A percentile compares a stretch with the other conserved stretches of the same genome.
These are phyloP conservation scores for Amphicarpaea edgeworthii DNA, from an alignment of 306 rosid species.

Conservation along the genomic window DNA sequence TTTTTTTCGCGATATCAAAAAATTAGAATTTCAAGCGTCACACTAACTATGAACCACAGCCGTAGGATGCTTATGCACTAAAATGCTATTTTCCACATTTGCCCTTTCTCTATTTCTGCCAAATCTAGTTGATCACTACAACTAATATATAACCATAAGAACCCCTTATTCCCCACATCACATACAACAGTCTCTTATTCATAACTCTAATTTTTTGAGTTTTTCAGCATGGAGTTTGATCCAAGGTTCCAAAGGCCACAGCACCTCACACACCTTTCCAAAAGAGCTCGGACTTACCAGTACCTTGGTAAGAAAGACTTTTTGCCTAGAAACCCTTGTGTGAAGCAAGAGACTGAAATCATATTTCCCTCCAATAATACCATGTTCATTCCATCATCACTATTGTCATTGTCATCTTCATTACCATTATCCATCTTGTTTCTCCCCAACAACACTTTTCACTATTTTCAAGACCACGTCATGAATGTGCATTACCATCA, in stretches of 20 bases:
- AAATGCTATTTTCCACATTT: slow-evolving; percentile 10
- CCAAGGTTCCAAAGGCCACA: not conserved
- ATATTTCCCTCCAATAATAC: not conserved
- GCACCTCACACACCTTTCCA: not conserved
- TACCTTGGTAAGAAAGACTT: too few species aligned
- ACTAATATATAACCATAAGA: not conserved
- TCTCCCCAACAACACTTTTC: too few species aligned
- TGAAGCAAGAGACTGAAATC: not conserved
- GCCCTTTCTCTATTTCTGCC: not conserved
- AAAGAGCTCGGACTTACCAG: too few species aligned
- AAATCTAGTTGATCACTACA: slow-evolving; percentile 1
- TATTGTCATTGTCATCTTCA: too few species aligned
- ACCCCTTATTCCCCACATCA: not conserved
- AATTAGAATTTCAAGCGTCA: slow-evolving; percentile 54
- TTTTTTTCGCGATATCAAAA: not conserved
- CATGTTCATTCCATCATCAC: not conserved
- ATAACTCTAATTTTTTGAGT: not conserved
- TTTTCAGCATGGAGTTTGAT: not conserved
- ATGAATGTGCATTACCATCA: too few species aligned
- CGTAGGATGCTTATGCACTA: slow-evolving; percentile 42
- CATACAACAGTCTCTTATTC: not conserved
- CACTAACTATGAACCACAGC: slow-evolving; percentile 34
- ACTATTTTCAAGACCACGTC: too few species aligned
- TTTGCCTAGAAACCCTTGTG: not conserved
- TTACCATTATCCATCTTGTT: not conserved